phyloP scores from a whole-genome alignment of 2,329 filamentous ascomycete genomes.

The Aquanectria penicillioides region DNA sequence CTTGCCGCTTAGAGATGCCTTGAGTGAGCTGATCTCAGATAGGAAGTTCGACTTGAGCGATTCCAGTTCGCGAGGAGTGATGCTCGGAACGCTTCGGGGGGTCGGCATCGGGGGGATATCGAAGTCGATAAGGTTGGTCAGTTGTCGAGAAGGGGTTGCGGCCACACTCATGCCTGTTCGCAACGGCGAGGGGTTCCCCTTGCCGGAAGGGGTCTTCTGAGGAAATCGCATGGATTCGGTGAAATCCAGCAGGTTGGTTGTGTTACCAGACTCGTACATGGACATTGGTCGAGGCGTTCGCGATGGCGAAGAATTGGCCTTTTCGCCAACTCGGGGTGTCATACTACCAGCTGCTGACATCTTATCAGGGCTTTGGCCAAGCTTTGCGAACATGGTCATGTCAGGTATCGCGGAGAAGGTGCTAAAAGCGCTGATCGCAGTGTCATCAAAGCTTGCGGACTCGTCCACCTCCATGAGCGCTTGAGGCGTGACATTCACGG shows the following conservation, averaged over 20 bases:
- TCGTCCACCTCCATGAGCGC: constrained; percentile 44
- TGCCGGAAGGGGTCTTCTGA: constrained; percentile 59
- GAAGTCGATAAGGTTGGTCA: constrained; percentile 76
- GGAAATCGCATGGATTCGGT: constrained; percentile 74
- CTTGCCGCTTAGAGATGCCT: constrained; percentile 89
- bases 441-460: constrained; percentile 70
- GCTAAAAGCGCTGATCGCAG: constrained; percentile 84
- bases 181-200: constrained; percentile 44
- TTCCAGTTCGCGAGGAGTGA: constrained; percentile 92
- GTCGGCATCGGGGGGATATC: constrained; percentile 95
- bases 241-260: constrained; percentile 87
- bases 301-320: constrained; percentile 47
- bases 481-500: constrained; percentile 42
- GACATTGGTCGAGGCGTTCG: constrained; percentile 49
- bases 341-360: constrained; percentile 52
- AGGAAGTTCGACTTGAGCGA: constrained; percentile 90
- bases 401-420: constrained; percentile 90
- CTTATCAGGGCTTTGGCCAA: constrained; percentile 73
- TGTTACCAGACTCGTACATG: constrained; percentile 63
- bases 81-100: constrained; percentile 87
- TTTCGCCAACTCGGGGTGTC: constrained; percentile 48
- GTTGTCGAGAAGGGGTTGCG: constrained; percentile 61
- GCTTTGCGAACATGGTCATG: constrained; percentile 82
- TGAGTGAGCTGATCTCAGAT: constrained; percentile 94
- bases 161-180: constrained; percentile 43